These are phyloP conservation scores for Pyrenophora tritici-repentis DNA, from an alignment of 2,329 filamentous ascomycete genomes.

Conservation along the genomic window DNA sequence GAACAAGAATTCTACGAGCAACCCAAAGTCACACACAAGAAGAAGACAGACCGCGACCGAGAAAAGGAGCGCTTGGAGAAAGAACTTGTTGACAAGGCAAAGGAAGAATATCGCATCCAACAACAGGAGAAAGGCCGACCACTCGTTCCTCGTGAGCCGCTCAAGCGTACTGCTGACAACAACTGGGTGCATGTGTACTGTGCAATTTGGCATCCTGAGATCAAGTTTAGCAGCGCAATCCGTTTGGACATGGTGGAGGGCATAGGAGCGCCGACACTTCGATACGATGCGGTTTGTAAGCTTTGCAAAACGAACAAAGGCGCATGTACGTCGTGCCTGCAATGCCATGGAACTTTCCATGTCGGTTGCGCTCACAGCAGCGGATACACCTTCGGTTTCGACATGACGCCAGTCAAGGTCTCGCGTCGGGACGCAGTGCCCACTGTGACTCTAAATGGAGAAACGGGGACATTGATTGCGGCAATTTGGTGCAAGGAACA, in stretches of 20 bases:
- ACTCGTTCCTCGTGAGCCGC: constrained; percentile 79
- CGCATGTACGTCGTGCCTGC: constrained; percentile 83
- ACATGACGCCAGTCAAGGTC: constrained; percentile 86
- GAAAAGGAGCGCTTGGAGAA: constrained; percentile 87
- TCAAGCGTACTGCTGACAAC: constrained; percentile 94
- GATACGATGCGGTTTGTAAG: constrained; percentile 80
- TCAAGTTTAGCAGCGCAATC: constrained; percentile 86
- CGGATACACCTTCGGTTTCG: constrained; percentile 84
- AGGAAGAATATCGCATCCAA: constrained; percentile 79
- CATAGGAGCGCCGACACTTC: constrained; percentile 73
- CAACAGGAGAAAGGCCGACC: constrained; percentile 87
- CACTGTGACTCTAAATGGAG: constrained; percentile 78
- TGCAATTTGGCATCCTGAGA: constrained; percentile 87
- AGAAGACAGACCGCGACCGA: constrained; percentile 89
- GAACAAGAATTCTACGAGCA: constrained; percentile 84
- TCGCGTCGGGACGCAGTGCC: constrained; percentile 81
- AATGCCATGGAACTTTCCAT: constrained; percentile 75
- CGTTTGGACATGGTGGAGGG: constrained; percentile 86
- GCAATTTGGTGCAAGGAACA: constrained; percentile 93
- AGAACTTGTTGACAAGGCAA: constrained; percentile 77
- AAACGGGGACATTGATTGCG: constrained; percentile 82
- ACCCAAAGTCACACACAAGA: constrained; percentile 77
- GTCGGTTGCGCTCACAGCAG: constrained; percentile 87
- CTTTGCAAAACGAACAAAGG: constrained; percentile 75
- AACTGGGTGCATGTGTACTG: constrained; percentile 98